Percentiles rank a stretch among this genome's conserved stretches.
These are phyloP conservation scores for Emergomyces africanus DNA, from an alignment of 2,329 filamentous ascomycete species.

Conservation along the genomic window DNA sequence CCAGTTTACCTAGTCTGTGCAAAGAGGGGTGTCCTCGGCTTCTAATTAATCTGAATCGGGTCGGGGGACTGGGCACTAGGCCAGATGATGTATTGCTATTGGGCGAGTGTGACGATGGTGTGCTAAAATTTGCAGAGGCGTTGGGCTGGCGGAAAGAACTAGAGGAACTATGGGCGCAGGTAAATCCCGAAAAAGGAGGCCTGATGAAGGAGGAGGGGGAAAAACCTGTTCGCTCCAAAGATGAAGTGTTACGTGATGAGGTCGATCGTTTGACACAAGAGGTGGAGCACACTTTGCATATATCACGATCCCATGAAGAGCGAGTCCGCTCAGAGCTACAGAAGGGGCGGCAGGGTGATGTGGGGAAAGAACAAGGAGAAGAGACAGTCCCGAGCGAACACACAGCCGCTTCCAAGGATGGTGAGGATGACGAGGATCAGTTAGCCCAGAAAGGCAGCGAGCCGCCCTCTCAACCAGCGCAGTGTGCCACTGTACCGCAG, in stretches of 20 bases:
- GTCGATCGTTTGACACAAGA: constrained; percentile 46
- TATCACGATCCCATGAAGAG: constrained; percentile 35
- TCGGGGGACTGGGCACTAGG: constrained; percentile 64
- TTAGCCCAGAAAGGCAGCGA: neutral
- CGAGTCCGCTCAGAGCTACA: constrained; percentile 22
- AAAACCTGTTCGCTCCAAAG: constrained; percentile 32
- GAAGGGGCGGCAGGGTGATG: neutral
- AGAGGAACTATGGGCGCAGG: constrained; percentile 57
- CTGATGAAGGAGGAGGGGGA: constrained; percentile 24
- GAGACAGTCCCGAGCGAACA: neutral
- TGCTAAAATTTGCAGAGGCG: constrained; percentile 62
- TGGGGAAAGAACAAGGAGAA: neutral
- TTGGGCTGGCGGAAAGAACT: constrained; percentile 81
- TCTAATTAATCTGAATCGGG: constrained; percentile 74
- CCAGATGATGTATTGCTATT: constrained; percentile 75
- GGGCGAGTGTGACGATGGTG: constrained; percentile 70
- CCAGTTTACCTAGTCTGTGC: constrained; percentile 58
- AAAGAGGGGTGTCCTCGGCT: constrained; percentile 55
- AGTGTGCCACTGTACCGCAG: neutral
- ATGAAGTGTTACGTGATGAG: constrained; percentile 46
- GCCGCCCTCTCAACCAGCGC: neutral
- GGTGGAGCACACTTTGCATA: constrained; percentile 42
- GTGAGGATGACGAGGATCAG: neutral
- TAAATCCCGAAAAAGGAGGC: constrained; percentile 50
- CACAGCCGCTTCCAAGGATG: neutral